Evolutionary conservation across 228 moss, liverwort and hornwort species (phyloP).

Genomic region (Sphagnum fallax): DNA sequence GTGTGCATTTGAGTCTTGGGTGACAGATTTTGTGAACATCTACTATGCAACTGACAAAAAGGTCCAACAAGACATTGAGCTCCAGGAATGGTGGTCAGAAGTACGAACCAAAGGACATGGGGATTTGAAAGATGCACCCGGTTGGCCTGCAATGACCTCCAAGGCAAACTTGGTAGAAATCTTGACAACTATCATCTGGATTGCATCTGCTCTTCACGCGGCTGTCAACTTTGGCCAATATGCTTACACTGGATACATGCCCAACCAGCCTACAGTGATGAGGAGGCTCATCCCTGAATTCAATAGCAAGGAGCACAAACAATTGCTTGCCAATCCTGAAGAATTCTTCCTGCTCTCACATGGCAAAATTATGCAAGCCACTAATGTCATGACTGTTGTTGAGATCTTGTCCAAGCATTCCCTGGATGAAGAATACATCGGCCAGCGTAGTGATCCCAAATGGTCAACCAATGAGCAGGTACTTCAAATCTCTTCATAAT

Average conservation of each 20-base stretch:
- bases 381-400: slow-evolving; percentile 22
- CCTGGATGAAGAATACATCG: slow-evolving; percentile 47
- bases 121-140: slow-evolving; percentile 40
- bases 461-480: slow-evolving; percentile 34
- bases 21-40: slow-evolving; percentile 30
- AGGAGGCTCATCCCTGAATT: slow-evolving; percentile 37
- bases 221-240: slow-evolving; percentile 60
- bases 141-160: slow-evolving; percentile 39
- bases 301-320: slow-evolving; percentile 19
- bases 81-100: slow-evolving; percentile 57
- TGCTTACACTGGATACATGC: slow-evolving; percentile 35
- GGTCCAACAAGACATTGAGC: slow-evolving; percentile 35
- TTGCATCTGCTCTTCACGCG: slow-evolving; percentile 43
- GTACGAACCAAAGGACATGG: slow-evolving; percentile 33
- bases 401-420: slow-evolving; percentile 28
- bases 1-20: slow-evolving; percentile 42
- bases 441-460: slow-evolving; percentile 1
- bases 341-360: slow-evolving; percentile 26
- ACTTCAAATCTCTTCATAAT: too few species aligned
- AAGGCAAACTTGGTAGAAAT: slow-evolving; percentile 25
- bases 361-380: slow-evolving; percentile 15
- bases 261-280: slow-evolving; percentile 36
- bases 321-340: slow-evolving; percentile 28
- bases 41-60: slow-evolving; percentile 26
- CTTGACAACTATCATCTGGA: slow-evolving; percentile 43